phyloP scores from a whole-genome alignment of 305 asterid species.

The Fraxinus paxiana region DNA sequence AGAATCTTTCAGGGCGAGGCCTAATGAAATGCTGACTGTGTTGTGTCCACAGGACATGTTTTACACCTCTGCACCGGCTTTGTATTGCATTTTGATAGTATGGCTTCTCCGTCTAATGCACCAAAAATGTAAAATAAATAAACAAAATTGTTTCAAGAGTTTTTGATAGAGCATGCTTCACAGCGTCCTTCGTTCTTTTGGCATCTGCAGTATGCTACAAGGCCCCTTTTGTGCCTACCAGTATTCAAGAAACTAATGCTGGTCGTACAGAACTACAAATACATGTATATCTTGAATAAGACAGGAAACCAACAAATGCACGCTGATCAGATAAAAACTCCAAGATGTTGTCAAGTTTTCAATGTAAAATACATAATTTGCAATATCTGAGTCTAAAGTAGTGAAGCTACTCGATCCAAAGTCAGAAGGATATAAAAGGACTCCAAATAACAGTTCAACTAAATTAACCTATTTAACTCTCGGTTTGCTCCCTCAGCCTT shows the following conservation, averaged over 20 bases:
- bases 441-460: background rate
- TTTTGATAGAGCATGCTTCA: background rate
- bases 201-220: background rate
- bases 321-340: background rate
- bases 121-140: background rate
- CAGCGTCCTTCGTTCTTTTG: background rate
- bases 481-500: slow-evolving; percentile 84
- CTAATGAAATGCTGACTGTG: background rate
- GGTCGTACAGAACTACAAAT: background rate
- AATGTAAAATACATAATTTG: background rate
- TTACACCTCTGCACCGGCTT: background rate
- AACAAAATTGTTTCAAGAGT: background rate
- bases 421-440: slow-evolving; percentile 1
- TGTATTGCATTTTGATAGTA: background rate
- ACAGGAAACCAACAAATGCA: background rate
- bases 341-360: background rate
- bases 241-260: background rate
- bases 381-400: background rate
- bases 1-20: background rate
- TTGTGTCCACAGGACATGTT: background rate
- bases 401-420: background rate
- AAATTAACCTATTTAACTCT: slow-evolving; percentile 41
- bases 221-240: background rate
- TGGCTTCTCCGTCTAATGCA: background rate
- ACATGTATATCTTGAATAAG: background rate